Evolutionary conservation across 2,329 filamentous ascomycete genomes (phyloP).

Genomic region (Periconia digitata): DNA sequence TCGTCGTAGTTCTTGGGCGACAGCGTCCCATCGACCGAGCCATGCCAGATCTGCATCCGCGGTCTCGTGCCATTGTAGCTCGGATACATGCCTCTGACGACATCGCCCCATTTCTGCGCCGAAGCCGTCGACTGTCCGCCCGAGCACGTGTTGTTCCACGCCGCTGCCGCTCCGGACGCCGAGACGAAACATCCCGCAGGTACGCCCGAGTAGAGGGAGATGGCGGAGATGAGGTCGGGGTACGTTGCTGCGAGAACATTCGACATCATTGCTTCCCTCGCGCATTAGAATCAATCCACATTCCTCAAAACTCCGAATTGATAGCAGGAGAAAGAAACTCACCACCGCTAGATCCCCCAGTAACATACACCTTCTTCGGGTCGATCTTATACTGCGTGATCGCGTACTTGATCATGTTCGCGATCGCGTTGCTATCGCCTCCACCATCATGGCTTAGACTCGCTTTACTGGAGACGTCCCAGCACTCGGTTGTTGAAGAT

Average conservation of each 20-base stretch:
- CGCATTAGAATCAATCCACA: neutral
- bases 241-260: constrained; percentile 56
- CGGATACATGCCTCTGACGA: constrained; percentile 53
- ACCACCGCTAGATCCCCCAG: constrained; percentile 54
- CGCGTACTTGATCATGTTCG: constrained; percentile 61
- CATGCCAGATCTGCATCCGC: constrained; percentile 62
- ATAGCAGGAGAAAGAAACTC: neutral
- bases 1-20: constrained; percentile 59
- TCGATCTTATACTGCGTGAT: constrained; percentile 57
- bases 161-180: constrained; percentile 44
- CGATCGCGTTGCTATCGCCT: constrained; percentile 59
- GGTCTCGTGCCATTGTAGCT: constrained; percentile 55
- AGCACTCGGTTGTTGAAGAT: constrained; percentile 48
- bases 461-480: constrained; percentile 59
- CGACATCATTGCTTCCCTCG: constrained; percentile 29
- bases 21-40: constrained; percentile 54
- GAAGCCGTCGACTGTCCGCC: constrained; percentile 50
- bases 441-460: constrained; percentile 60
- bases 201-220: constrained; percentile 55
- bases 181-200: constrained; percentile 58
- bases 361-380: constrained; percentile 55
- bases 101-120: constrained; percentile 52
- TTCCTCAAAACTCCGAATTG: neutral
- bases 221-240: constrained; percentile 56
- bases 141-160: constrained; percentile 58